These are phyloP conservation scores for Stagonosporopsis vannaccii DNA, from an alignment of 2,329 filamentous ascomycete species.

Conservation along the genomic window DNA sequence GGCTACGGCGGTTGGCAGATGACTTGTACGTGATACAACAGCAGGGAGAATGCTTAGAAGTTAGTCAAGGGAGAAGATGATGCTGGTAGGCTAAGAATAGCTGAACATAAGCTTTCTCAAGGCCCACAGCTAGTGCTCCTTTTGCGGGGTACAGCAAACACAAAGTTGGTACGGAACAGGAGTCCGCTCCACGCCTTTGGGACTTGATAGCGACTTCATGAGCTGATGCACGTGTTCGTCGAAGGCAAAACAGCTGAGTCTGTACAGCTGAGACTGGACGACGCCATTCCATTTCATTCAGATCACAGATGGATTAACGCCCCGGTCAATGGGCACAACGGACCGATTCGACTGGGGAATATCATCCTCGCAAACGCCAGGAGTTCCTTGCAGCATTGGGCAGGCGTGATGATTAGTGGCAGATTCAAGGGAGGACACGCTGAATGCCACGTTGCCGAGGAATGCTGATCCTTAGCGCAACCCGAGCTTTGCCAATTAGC, in stretches of 20 bases:
- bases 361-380: not conserved
- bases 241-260: not conserved
- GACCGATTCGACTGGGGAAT: not conserved
- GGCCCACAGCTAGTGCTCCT: not conserved
- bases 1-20: slow-evolving; percentile 6
- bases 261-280: not conserved
- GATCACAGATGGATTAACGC: not conserved
- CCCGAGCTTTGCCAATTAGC: not conserved
- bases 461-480: slow-evolving; percentile 13
- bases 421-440: slow-evolving; percentile 8
- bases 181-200: not conserved
- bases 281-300: not conserved
- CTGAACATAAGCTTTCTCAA: slow-evolving; percentile 8
- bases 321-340: not conserved
- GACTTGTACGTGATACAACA: slow-evolving; percentile 7
- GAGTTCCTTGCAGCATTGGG: slow-evolving; percentile 4
- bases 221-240: not conserved
- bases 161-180: not conserved
- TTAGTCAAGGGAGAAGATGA: slow-evolving; percentile 10
- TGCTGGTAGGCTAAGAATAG: slow-evolving; percentile 12
- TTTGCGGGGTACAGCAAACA: slow-evolving; percentile 10
- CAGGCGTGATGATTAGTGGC: not conserved
- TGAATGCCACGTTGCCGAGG: slow-evolving; percentile 11
- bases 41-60: slow-evolving; percentile 10
- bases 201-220: not conserved